Conservation (phyloP, 2,329 filamentous ascomycete genomes). For the Penicillium brasilianum region DNA sequence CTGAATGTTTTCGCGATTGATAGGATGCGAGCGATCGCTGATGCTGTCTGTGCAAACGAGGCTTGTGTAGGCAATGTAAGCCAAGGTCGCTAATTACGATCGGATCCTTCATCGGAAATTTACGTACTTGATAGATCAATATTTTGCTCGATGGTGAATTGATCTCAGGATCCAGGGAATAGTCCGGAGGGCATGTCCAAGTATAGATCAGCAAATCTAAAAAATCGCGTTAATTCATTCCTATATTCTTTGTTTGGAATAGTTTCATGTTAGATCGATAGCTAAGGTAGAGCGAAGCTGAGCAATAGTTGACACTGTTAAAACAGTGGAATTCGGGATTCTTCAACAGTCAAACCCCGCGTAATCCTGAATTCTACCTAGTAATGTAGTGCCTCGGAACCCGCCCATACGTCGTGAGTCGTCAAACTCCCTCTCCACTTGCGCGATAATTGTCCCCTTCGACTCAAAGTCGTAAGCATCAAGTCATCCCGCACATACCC, state of each 20-base stretch:
- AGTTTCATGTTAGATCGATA: neutral
- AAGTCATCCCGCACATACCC: too few species aligned
- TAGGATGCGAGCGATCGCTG: neutral
- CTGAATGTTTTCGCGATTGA: neutral
- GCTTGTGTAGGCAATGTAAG: neutral
- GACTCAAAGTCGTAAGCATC: neutral
- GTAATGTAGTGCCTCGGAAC: neutral
- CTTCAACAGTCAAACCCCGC: neutral
- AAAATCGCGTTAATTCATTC: too few species aligned
- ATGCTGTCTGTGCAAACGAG: neutral
- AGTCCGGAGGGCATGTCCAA: too few species aligned
- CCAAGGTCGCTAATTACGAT: neutral
- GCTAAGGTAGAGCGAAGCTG: too few species aligned
- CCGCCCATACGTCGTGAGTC: neutral
- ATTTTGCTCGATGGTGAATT: too few species aligned
- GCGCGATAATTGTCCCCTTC: neutral
- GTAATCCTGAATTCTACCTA: neutral
- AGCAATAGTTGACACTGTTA: too few species aligned
- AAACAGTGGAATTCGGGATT: neutral
- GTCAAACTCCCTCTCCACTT: neutral
- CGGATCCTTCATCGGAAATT: neutral
- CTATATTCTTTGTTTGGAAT: too few species aligned
- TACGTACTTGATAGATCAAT: neutral
- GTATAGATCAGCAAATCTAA: too few species aligned
- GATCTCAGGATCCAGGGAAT: neutral